Base-by-base conservation (phyloP, 495 filamentous ascomycete species). In the Aspergillus heteromorphus region DNA sequence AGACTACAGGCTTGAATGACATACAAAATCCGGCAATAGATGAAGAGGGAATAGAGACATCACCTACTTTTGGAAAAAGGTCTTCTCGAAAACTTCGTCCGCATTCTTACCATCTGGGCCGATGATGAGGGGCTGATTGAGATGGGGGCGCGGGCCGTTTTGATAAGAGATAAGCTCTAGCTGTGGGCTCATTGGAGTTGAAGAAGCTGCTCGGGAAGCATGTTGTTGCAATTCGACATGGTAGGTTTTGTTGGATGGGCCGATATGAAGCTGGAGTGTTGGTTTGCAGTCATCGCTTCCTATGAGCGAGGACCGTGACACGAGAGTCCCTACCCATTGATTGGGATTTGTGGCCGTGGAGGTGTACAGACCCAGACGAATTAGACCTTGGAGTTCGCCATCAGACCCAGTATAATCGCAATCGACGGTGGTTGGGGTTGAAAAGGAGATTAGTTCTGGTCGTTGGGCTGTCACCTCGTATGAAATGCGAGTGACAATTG, bases 1-100 rank as follows among this genome's bases (percentile, higher is more conserved):
- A 61, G 59, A 45, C 23, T 19, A 47, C 41, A 25, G 20, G 36
- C 43, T 2, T 9, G 19, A 8, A 56, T 5, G 18, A 43, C 16
- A 36, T 0, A 21, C 20, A 36, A 53, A 42, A 27, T 29, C 36
- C 19, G 9, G 45, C 40, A 8, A 20, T 9, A 53, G 18, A 36
- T 7, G 16, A 19, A 14, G 20, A 48, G 23, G 21, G 29, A 30
- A 25, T 9, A 19, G 43, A 1, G 40, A 9, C 42, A 18, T 8
- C 1, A 72, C 74, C 61, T 64, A 76, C 75, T 73, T 78, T 45
- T 78, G 75, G n/a, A 78, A 61, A 34, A 78, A 63, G 3, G 65
- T 70, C 58, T 78, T 78, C 56, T 76, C 73, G 25, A 55, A 55
- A 7, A 64, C 62, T 42, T 71, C 67, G 21, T 72, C 70, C 4